A percentile compares a stretch with the other conserved stretches of the same genome.
phyloP scores from a whole-genome alignment of 441 rosid genomes.

The Isatis lusitanica region DNA sequence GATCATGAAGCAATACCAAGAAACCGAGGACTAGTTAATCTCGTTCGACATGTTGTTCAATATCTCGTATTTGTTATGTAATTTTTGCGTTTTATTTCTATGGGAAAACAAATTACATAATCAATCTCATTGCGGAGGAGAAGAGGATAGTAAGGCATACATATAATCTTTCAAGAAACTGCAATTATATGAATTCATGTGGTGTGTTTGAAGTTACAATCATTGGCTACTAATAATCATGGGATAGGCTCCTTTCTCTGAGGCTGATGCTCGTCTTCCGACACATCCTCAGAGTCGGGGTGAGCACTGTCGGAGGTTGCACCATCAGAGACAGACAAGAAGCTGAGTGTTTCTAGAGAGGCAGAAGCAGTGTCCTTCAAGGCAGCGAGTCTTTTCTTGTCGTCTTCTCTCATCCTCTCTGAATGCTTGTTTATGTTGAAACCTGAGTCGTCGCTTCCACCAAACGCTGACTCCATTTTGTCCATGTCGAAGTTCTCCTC shows the following conservation, averaged over 20 bases:
- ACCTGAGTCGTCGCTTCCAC: slow-evolving; percentile 62
- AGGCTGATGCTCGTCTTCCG: slow-evolving; percentile 24
- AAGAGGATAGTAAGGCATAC: background rate
- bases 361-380: slow-evolving; percentile 17
- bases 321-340: slow-evolving; percentile 47
- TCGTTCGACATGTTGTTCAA: too few relatives aligned
- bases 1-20: slow-evolving; percentile 71
- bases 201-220: slow-evolving; percentile 11
- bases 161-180: background rate
- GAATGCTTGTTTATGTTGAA: slow-evolving; percentile 65
- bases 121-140: background rate
- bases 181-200: background rate
- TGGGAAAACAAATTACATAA: background rate
- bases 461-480: slow-evolving; percentile 69
- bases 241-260: background rate
- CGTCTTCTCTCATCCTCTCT: slow-evolving; percentile 87
- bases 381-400: slow-evolving; percentile 48
- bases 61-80: background rate
- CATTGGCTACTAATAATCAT: background rate
- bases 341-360: slow-evolving; percentile 43
- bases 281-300: slow-evolving; percentile 14
- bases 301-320: slow-evolving; percentile 38
- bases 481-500: slow-evolving; percentile 77
- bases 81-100: background rate
- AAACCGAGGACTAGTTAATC: slow-evolving; percentile 46